These are phyloP conservation scores for Crithidia brevicula DNA, from an alignment of 208 protist genomes.

Conservation along the genomic window DNA sequence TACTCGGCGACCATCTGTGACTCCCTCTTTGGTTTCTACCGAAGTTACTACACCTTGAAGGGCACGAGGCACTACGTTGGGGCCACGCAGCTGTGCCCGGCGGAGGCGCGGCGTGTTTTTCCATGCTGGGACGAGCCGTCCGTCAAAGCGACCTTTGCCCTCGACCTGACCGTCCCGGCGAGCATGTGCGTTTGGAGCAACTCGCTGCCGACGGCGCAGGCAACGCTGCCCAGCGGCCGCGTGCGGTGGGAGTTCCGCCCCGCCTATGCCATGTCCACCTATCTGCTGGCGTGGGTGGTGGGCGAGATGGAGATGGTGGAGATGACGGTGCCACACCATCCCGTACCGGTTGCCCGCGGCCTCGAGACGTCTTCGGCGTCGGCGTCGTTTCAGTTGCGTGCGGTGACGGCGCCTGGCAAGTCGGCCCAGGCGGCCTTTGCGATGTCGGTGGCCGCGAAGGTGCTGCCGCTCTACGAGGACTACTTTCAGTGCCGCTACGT, in stretches of 20 bases:
- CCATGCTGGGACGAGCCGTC: constrained; percentile 97
- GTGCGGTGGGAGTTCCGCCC: constrained; percentile 60
- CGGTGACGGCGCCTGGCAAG: constrained; percentile 62
- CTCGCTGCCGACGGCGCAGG: constrained; percentile 51
- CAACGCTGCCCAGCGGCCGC: constrained; percentile 22
- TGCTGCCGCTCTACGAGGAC: constrained; percentile 81
- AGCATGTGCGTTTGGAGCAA: constrained; percentile 90
- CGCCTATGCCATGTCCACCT: constrained; percentile 94
- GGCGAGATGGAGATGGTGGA: constrained; percentile 81
- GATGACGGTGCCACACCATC: constrained; percentile 6
- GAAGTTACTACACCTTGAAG: constrained; percentile 85
- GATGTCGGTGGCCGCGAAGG: constrained; percentile 66
- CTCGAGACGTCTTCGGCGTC: not conserved
- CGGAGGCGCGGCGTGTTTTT: constrained; percentile 92
- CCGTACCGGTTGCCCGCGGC: constrained; percentile 28
- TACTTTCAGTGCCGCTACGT: constrained; percentile 90
- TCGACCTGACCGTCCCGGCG: constrained; percentile 82
- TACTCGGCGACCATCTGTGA: constrained; percentile 94
- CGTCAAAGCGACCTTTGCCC: constrained; percentile 93
- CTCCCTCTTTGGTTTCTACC: constrained; percentile 94
- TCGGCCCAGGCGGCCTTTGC: constrained; percentile 66
- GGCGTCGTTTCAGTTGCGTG: constrained; percentile 37
- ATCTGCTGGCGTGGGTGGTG: constrained; percentile 96
- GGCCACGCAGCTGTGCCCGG: constrained; percentile 94
- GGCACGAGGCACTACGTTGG: constrained; percentile 67